Base-by-base conservation (phyloP, 2,329 filamentous ascomycete genomes). In the Neocucurbitaria cava region DNA sequence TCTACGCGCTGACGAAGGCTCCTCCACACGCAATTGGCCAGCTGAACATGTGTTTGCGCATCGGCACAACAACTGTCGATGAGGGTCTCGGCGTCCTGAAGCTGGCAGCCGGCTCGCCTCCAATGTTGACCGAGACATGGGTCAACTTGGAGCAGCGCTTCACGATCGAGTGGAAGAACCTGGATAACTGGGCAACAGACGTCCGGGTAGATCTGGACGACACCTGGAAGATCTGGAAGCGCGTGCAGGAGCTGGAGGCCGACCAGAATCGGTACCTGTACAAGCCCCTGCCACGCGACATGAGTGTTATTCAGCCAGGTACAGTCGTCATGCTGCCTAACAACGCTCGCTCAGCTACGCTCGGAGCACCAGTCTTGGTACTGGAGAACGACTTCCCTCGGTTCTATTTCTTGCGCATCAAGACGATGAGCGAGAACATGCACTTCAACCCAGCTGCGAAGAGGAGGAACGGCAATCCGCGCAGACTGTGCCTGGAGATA, bases 241-340 rank as follows among this genome's bases (percentile, higher is more conserved):
- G 54, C 10, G 21, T 68, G 10, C 15, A 49, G 2, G 18, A 53
- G 31, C 51, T 66, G 2, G 66, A 69, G 46, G 55, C 58, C 7
- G n/a, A 56, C 4, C 63, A 66, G 44, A 69, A 66, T 23, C 56
- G 65, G 3, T 66, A 49, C 43, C 49, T 66, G 15, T 69, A 65
- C 59, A 65, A 68, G 49, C 62, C 62, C 0, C 48, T 66, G 3
- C 42, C 36, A 4, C 57, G 49, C 7, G 41, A 59, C 26, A 50
- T 68, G 36, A 54, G 24, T 10, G 4, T 7, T 3, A 30, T 61
- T 4, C 18, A 11, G 7, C 49, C 55, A 1, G 65, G 63, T 3
- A 61, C 54, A 2, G 42, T 65, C 10, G 17, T 66, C 30, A 61
- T 69, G 58, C 31, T 66, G n/a, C 45, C 26, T 3, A 64, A 68